A percentile compares a stretch with the other conserved stretches of the same genome.
Evolutionary conservation across 768 basidiomycete genomes (phyloP).

Genomic region (Lyophyllum atratum): DNA sequence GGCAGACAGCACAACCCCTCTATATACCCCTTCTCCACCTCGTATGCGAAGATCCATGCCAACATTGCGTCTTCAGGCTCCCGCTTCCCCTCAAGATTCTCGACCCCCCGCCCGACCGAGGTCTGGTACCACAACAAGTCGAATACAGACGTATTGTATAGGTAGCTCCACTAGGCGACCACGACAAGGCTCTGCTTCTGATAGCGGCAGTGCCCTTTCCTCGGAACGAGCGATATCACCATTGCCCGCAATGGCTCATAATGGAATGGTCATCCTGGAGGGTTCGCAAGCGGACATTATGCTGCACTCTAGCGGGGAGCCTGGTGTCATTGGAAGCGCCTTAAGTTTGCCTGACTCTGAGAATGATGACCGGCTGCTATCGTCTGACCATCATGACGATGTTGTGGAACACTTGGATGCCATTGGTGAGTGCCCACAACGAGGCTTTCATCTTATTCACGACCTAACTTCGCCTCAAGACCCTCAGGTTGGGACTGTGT

Average conservation of each 20-base stretch:
- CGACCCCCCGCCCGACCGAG: conserved; percentile 24
- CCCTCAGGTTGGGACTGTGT: conserved; percentile 72
- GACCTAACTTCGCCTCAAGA: conserved; percentile 39
- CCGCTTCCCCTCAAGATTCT: background rate
- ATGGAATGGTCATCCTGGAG: conserved; percentile 33
- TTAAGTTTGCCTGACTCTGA: conserved; percentile 30
- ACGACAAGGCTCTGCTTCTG: background rate
- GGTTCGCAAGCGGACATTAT: conserved; percentile 43
- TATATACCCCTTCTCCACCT: conserved; percentile 1
- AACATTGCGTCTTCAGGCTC: conserved; percentile 7
- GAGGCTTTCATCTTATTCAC: background rate
- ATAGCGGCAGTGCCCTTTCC: conserved; percentile 7
- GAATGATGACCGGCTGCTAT: conserved; percentile 9
- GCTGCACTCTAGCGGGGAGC: conserved; percentile 35
- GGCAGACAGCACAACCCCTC: background rate
- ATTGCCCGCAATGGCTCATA: conserved; percentile 16
- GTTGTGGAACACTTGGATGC: conserved; percentile 84
- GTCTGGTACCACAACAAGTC: conserved; percentile 33
- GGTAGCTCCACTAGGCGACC: conserved; percentile 17
- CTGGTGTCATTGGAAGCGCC: conserved; percentile 46
- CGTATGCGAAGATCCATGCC: conserved; percentile 22
- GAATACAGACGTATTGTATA: conserved; percentile 36
- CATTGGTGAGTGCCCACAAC: conserved; percentile 50
- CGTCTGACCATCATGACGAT: conserved; percentile 63
- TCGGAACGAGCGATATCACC: conserved; percentile 12